Percentiles rank a stretch among this genome's conserved stretches.
Evolutionary conservation across 345 rosid genomes (phyloP).

Genomic region (Iberis pinnata): DNA sequence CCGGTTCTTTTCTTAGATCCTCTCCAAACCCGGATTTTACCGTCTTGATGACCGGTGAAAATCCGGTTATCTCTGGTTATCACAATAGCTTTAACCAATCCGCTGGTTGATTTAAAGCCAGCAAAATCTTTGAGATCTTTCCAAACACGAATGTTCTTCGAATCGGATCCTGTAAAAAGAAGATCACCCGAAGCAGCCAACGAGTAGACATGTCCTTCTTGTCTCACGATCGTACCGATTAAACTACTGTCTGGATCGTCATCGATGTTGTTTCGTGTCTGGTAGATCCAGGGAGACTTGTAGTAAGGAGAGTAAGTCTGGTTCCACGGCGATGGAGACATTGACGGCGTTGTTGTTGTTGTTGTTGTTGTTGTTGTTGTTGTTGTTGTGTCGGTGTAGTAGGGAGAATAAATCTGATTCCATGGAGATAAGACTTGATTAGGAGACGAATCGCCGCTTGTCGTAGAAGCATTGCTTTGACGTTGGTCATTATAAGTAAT

Average conservation of each 20-base stretch:
- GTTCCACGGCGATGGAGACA: conserved; percentile 56
- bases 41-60: conserved; percentile 67
- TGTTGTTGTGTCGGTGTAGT: neutral
- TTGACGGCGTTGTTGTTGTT: conserved; percentile 39
- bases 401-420: conserved; percentile 45
- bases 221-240: conserved; percentile 49
- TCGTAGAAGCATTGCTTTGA: conserved; percentile 25
- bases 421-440: conserved; percentile 43
- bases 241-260: conserved; percentile 32
- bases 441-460: conserved; percentile 51
- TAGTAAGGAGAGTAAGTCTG: conserved; percentile 39
- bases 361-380: conserved; percentile 32
- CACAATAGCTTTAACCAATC: conserved; percentile 45
- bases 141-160: conserved; percentile 69
- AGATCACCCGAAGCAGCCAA: conserved; percentile 52
- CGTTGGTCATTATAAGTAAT: conserved; percentile 8
- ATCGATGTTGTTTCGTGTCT: conserved; percentile 15
- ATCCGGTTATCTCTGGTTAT: conserved; percentile 38
- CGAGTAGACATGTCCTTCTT: conserved; percentile 65
- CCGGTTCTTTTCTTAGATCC: conserved; percentile 30
- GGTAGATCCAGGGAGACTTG: conserved; percentile 41
- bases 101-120: conserved; percentile 57
- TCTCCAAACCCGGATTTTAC: conserved; percentile 63
- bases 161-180: conserved; percentile 61
- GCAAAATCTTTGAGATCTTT: conserved; percentile 45